Percentiles rank a stretch among this genome's conserved stretches.
These are phyloP conservation scores for Hemisphaericaspora subhashii DNA, from an alignment of 1,139 yeast species.

Conservation along the genomic window DNA sequence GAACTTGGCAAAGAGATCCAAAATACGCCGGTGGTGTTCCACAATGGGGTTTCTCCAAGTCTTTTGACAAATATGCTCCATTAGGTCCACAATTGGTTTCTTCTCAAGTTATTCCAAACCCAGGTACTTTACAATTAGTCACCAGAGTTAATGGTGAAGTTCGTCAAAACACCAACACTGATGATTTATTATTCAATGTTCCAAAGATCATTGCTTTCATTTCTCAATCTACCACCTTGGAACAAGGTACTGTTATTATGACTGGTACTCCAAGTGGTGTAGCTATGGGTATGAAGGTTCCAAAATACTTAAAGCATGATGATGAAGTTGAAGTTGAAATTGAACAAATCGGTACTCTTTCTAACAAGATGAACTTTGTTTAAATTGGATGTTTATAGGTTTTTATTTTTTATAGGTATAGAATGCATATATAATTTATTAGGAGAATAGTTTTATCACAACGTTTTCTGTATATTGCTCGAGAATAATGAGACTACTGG, in stretches of 20 bases:
- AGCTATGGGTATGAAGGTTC: slow-evolving; percentile 41
- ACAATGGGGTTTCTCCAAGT: slow-evolving; percentile 52
- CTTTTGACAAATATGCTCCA: slow-evolving; percentile 58
- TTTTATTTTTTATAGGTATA: slow-evolving; percentile 5
- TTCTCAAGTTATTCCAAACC: slow-evolving; percentile 27
- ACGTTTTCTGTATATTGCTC: too few species aligned
- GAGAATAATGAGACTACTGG: too few species aligned
- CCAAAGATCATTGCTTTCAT: slow-evolving; percentile 46
- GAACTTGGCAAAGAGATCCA: slow-evolving; percentile 49
- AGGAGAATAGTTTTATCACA: not conserved
- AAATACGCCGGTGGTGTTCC: slow-evolving; percentile 37
- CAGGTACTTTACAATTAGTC: slow-evolving; percentile 44
- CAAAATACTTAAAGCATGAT: slow-evolving; percentile 44
- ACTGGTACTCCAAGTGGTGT: slow-evolving; percentile 60
- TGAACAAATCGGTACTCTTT: slow-evolving; percentile 44
- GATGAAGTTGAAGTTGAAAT: slow-evolving; percentile 45
- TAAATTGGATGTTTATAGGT: slow-evolving; percentile 4
- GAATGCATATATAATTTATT: slow-evolving; percentile 1
- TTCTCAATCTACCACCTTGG: slow-evolving; percentile 51
- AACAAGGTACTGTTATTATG: slow-evolving; percentile 50
- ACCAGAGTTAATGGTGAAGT: slow-evolving; percentile 21
- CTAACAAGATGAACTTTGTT: slow-evolving; percentile 29
- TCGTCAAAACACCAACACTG: slow-evolving; percentile 42
- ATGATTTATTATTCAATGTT: slow-evolving; percentile 51
- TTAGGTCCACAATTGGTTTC: slow-evolving; percentile 53